These are phyloP conservation scores for Peltaster fructicola DNA, from an alignment of 2,329 filamentous ascomycete genomes.

Conservation along the genomic window DNA sequence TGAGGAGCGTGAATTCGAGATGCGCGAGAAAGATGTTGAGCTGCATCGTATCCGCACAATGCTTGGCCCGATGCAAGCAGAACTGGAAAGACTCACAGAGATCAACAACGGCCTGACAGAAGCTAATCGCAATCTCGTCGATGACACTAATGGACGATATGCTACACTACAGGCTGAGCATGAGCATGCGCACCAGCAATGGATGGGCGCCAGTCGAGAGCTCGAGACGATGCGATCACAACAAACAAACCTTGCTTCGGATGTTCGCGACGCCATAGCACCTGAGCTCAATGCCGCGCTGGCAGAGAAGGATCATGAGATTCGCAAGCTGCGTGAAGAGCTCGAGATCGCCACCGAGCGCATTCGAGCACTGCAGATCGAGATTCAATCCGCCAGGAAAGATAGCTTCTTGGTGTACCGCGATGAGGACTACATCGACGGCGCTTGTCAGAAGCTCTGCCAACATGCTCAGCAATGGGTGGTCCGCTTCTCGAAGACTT, in stretches of 20 bases:
- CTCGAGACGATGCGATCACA: slow-evolving; percentile 49
- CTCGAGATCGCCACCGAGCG: slow-evolving; percentile 52
- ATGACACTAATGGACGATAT: slow-evolving; percentile 58
- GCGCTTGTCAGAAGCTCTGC: slow-evolving; percentile 83
- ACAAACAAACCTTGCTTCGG: slow-evolving; percentile 43
- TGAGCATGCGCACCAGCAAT: slow-evolving; percentile 33
- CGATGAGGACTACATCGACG: slow-evolving; percentile 91
- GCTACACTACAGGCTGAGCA: slow-evolving; percentile 50
- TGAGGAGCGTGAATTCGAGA: slow-evolving; percentile 46
- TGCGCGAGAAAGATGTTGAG: slow-evolving; percentile 72
- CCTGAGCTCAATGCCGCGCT: slow-evolving; percentile 46
- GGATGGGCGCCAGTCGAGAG: slow-evolving; percentile 43
- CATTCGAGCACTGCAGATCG: slow-evolving; percentile 40
- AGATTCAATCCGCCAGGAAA: slow-evolving; percentile 36
- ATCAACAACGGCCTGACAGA: slow-evolving; percentile 65
- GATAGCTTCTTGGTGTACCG: slow-evolving; percentile 63
- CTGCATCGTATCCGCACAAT: slow-evolving; percentile 59
- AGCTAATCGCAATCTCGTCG: slow-evolving; percentile 58
- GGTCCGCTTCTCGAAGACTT: slow-evolving; percentile 92
- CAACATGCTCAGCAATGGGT: slow-evolving; percentile 97
- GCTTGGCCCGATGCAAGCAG: slow-evolving; percentile 62
- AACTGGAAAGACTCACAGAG: slow-evolving; percentile 63
- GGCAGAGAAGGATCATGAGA: slow-evolving; percentile 70
- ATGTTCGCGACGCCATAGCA: slow-evolving; percentile 43
- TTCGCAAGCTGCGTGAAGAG: slow-evolving; percentile 58